Conservation (phyloP, 108 stramenopile genomes). For the Nitzschia sp. region DNA sequence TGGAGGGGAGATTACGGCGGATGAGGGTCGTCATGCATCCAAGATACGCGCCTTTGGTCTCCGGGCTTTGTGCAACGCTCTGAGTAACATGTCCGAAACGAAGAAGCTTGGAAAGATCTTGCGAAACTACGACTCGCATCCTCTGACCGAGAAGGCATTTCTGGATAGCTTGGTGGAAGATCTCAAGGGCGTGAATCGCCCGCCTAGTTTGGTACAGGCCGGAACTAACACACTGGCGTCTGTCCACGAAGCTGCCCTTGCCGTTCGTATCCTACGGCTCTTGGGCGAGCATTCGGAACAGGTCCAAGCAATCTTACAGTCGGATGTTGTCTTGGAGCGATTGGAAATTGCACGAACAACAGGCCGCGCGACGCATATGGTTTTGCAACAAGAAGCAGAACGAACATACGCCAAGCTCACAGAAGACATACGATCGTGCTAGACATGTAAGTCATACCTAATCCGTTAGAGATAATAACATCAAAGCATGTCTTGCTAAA, state of each 20-base stretch:
- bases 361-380: conserved; percentile 34
- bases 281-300: conserved; percentile 17
- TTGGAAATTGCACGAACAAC: conserved; percentile 33
- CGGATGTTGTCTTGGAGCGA: conserved; percentile 30
- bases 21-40: conserved; percentile 42
- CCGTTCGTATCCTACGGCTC: conserved; percentile 37
- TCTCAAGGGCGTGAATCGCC: conserved; percentile 42
- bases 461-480: too few relatives aligned
- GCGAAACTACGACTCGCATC: not conserved
- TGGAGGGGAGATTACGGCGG: not conserved
- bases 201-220: conserved; percentile 38
- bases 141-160: conserved; percentile 19
- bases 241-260: conserved; percentile 50
- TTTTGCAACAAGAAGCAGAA: conserved; percentile 36
- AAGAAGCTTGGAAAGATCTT: conserved; percentile 4
- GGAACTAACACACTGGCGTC: conserved; percentile 29
- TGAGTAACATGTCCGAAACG: conserved; percentile 21
- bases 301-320: conserved; percentile 17
- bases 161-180: conserved; percentile 38
- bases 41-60: conserved; percentile 38
- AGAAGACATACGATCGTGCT: conserved; percentile 38
- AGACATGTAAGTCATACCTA: too few relatives aligned
- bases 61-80: conserved; percentile 47
- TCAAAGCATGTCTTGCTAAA: too few relatives aligned
- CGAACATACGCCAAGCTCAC: conserved; percentile 35